phyloP scores from a whole-genome alignment of 2,329 filamentous ascomycete genomes.

The Arthrinium puccinioides region DNA sequence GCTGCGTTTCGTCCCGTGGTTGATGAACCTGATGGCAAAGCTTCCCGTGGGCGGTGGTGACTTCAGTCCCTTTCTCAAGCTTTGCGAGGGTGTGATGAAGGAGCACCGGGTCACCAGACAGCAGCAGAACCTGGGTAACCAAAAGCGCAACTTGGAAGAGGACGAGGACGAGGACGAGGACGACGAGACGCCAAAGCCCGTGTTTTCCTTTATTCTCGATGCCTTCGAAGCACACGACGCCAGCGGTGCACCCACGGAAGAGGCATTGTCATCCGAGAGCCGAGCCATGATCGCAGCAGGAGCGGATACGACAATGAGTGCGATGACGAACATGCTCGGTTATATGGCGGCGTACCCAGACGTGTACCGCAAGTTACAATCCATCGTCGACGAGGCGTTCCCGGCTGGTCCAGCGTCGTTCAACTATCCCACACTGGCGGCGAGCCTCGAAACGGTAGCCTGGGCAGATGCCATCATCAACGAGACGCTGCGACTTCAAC shows the following conservation, averaged over 20 bases:
- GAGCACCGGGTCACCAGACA: slow-evolving; percentile 1
- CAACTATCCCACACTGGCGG: slow-evolving; percentile 3
- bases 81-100: slow-evolving; percentile 2
- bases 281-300: slow-evolving; percentile 7
- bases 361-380: background rate
- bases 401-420: slow-evolving; percentile 1
- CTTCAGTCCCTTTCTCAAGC: slow-evolving; percentile 4
- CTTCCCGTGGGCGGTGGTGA: slow-evolving; percentile 3
- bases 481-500: slow-evolving; percentile 6
- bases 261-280: slow-evolving; percentile 5
- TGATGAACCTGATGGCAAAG: slow-evolving; percentile 1
- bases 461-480: slow-evolving; percentile 7
- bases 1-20: slow-evolving; percentile 5
- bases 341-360: slow-evolving; percentile 2
- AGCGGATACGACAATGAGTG: slow-evolving; percentile 6
- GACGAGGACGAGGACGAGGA: background rate
- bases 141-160: background rate
- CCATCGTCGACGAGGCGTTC: slow-evolving; percentile 3
- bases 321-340: slow-evolving; percentile 3
- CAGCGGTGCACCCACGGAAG: slow-evolving; percentile 1
- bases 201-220: slow-evolving; percentile 4
- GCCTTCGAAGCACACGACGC: slow-evolving; percentile 4
- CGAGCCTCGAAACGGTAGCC: slow-evolving; percentile 1
- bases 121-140: background rate
- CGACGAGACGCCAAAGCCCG: slow-evolving; percentile 1